Evolutionary conservation across 192 early-diverging fungal species (phyloP).

Genomic region (Backusella circina): DNA sequence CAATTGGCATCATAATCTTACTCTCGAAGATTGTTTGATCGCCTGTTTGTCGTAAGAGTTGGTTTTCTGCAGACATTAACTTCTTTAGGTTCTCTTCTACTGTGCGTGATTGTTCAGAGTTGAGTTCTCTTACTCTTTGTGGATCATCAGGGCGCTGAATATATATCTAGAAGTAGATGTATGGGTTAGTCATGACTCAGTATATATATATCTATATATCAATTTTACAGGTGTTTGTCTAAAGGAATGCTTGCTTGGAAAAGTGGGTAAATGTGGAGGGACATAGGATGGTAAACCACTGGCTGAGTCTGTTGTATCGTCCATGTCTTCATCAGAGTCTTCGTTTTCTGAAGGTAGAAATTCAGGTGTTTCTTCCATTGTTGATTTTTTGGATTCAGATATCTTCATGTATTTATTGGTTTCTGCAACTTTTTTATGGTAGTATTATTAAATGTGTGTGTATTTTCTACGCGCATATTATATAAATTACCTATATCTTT

Average conservation of each 20-base stretch:
- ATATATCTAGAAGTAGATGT: constrained; percentile 39
- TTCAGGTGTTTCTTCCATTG: constrained; percentile 28
- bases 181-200: neutral
- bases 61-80: constrained; percentile 30
- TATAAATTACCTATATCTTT: neutral
- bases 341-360: constrained; percentile 39
- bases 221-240: constrained; percentile 50
- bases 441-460: neutral
- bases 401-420: constrained; percentile 8
- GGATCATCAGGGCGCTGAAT: constrained; percentile 48
- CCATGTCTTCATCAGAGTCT: constrained; percentile 22
- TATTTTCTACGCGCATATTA: neutral
- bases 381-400: constrained; percentile 13
- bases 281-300: constrained; percentile 39
- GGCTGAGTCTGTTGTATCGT: constrained; percentile 14
- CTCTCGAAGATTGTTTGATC: neutral
- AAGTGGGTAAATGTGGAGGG: constrained; percentile 45
- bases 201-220: neutral
- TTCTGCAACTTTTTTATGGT: neutral
- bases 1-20: constrained; percentile 9
- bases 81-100: constrained; percentile 53
- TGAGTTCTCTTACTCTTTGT: constrained; percentile 46
- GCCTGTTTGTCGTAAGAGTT: neutral
- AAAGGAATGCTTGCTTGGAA: constrained; percentile 55
- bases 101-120: constrained; percentile 49